Conservation (phyloP, 2,329 filamentous ascomycete species). For the Leptographium flavum region DNA sequence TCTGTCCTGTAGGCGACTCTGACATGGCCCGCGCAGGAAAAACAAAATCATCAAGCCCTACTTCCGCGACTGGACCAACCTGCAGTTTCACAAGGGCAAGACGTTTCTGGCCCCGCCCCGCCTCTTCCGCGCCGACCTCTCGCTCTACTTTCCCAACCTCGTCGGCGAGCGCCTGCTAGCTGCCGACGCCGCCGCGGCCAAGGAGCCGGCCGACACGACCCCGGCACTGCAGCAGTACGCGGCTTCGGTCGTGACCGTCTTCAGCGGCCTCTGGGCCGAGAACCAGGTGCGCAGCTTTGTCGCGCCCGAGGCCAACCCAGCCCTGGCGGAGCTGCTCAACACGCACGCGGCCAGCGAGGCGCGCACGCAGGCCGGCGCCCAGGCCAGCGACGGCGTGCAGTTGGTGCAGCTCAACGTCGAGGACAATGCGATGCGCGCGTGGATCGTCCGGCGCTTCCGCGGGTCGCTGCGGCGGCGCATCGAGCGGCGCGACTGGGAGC, state of each 20-base stretch:
- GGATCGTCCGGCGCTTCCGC: constrained; percentile 43
- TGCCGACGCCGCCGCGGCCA: constrained; percentile 24
- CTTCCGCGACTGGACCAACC: constrained; percentile 88
- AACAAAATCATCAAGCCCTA: constrained; percentile 73
- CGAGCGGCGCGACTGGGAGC: constrained; percentile 37
- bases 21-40: constrained; percentile 48
- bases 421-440: constrained; percentile 56
- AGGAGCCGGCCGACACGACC: constrained; percentile 68
- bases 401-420: constrained; percentile 80
- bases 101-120: constrained; percentile 74
- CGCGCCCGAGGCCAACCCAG: constrained; percentile 50
- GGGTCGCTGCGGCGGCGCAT: constrained; percentile 35
- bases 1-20: not conserved
- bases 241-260: constrained; percentile 67
- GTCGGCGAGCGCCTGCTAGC: constrained; percentile 62
- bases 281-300: constrained; percentile 63
- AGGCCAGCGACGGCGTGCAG: constrained; percentile 34
- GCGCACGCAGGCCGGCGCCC: too few relatives aligned
- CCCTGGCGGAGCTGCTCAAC: constrained; percentile 48
- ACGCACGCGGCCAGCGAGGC: constrained; percentile 25
- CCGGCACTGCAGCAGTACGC: constrained; percentile 37
- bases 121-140: constrained; percentile 69
- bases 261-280: constrained; percentile 76
- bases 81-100: constrained; percentile 74
- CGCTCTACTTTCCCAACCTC: constrained; percentile 90